Conservation (phyloP, 768 basidiomycete species). For the Macrocybe gigantea region DNA sequence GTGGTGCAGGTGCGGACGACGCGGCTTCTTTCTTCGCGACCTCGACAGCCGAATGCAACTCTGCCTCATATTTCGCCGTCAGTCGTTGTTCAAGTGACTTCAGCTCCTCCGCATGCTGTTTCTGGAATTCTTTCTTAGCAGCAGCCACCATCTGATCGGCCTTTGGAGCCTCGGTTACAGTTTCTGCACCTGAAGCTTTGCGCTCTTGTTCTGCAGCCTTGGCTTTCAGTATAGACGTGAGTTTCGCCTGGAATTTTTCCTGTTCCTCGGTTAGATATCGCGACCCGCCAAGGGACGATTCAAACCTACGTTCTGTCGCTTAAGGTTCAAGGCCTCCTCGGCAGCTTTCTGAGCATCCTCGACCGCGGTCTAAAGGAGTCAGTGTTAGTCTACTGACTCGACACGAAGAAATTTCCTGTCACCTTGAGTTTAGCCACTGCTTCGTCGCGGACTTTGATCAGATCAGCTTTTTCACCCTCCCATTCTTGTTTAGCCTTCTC, state of each 20-base stretch:
- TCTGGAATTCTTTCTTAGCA: constrained; percentile 34
- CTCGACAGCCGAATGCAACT: constrained; percentile 48
- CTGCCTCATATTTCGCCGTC: constrained; percentile 43
- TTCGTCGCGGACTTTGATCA: constrained; percentile 55
- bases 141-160: constrained; percentile 19
- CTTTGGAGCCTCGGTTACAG: constrained; percentile 43
- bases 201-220: constrained; percentile 42
- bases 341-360: constrained; percentile 37
- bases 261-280: constrained; percentile 16
- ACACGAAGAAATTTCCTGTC: neutral
- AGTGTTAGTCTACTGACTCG: neutral
- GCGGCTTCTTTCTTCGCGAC: constrained; percentile 28
- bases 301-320: constrained; percentile 32
- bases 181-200: constrained; percentile 45
- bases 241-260: constrained; percentile 58
- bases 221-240: constrained; percentile 46
- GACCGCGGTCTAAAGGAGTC: constrained; percentile 25
- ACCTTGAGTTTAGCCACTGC: constrained; percentile 57
- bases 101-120: constrained; percentile 58
- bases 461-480: constrained; percentile 56
- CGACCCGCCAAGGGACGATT: neutral
- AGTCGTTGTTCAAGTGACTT: constrained; percentile 48
- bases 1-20: constrained; percentile 27
- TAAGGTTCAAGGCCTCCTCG: constrained; percentile 38
- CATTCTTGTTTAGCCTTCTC: constrained; percentile 31